Conservation (phyloP, 1,139 yeast genomes). For the Yarrowia galli region DNA sequence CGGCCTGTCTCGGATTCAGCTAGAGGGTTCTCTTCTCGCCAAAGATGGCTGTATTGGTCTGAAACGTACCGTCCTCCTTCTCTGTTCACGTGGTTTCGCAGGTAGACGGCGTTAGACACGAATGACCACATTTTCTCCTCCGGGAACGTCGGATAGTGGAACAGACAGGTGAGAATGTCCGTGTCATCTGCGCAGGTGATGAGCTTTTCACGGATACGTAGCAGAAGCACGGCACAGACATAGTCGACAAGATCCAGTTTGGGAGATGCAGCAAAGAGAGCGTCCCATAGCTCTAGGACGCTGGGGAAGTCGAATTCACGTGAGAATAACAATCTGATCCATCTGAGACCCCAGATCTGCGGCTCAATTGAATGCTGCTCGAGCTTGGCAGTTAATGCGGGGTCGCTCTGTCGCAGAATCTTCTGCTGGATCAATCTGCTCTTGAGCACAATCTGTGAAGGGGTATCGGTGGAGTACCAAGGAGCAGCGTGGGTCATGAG, state of each 20-base stretch:
- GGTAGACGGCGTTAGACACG: constrained; percentile 48
- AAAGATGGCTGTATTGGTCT: constrained; percentile 44
- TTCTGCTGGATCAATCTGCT: constrained; percentile 50
- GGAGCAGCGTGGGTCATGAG: constrained; percentile 49
- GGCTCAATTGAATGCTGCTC: constrained; percentile 60
- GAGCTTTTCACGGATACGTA: constrained; percentile 47
- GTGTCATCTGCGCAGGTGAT: constrained; percentile 45
- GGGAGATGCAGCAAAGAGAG: constrained; percentile 50
- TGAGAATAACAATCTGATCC: constrained; percentile 60
- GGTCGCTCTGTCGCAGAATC: constrained; percentile 52
- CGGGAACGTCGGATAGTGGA: constrained; percentile 48
- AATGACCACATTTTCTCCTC: constrained; percentile 44
- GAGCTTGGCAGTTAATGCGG: constrained; percentile 49
- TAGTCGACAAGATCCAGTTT: constrained; percentile 50
- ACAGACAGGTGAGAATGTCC: constrained; percentile 48
- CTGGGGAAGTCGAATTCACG: constrained; percentile 56
- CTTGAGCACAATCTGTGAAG: constrained; percentile 46
- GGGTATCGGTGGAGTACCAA: constrained; percentile 47
- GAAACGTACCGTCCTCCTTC: constrained; percentile 48
- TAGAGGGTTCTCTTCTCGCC: constrained; percentile 31
- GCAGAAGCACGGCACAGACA: constrained; percentile 50
- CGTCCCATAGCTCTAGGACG: constrained; percentile 52
- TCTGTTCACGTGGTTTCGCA: constrained; percentile 45
- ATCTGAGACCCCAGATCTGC: constrained; percentile 67
- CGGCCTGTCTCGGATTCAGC: constrained; percentile 37